Base-by-base conservation (phyloP, 495 filamentous ascomycete species). In the Hyaloscypha finlandica region DNA sequence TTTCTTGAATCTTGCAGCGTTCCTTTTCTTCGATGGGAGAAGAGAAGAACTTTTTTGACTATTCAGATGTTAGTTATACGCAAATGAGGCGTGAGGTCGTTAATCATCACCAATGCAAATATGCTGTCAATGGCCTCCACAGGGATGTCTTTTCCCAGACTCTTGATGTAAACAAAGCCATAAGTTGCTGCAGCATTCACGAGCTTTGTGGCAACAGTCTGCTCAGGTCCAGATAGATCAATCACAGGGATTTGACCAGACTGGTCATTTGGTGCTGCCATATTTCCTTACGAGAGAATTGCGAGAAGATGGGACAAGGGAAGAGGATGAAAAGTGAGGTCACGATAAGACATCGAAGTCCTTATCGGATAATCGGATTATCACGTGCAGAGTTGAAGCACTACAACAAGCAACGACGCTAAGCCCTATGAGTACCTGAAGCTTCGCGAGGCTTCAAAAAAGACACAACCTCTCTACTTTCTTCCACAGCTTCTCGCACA, bases 81-180 rank as follows among this genome's bases (percentile, higher is more conserved):
- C 35, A 37, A 12, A 3, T 60, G 35, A 35, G 30, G 22, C 32
- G 59, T 60, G 35, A 19, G 54, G 45, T 55, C 20, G 33, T 6
- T 6, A 45, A 9, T 29, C 20, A 37, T 16, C 83, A 96, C 93
- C 77, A 96, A 68, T 37, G 85, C 82, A 78, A 97, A 98, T 11
- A 88, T 88, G 64, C 80, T 74, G n/a, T 91, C 82, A 31, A 98
- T 86, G 56, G 89, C 86, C 29, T 83, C 78, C 0, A 77, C 66
- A 0, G 87, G 80, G n/a, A 98, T 92, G 59, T 90, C 88, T 37
- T 86, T 85, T 19, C 84, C 84, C 64, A 85, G 81, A 71, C 87
- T 88, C 65, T 87, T 90, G 72, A 98, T 87, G 77, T 95, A 98
- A 35, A 97, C 83, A 74, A 98, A 98, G 57, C 94, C 94, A 76